Evolutionary conservation across 164 flowering plant species (phyloP).

Genomic region (Aristolochia californica): DNA sequence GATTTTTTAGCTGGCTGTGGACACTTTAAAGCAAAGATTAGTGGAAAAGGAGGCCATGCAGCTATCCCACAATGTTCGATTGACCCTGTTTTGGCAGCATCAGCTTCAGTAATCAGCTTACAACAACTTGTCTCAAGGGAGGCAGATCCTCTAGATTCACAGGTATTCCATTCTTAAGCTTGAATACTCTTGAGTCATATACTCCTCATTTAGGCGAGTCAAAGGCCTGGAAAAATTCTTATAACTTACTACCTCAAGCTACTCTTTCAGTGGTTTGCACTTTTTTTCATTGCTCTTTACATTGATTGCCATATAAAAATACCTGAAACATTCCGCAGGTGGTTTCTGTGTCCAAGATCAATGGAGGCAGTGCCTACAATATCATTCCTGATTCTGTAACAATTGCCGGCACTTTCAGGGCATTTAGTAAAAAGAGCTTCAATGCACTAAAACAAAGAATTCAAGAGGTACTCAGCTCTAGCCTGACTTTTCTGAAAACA

Average conservation of each 20-base stretch:
- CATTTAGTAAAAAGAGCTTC: slow-evolving; percentile 38
- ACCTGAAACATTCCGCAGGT: slow-evolving; percentile 28
- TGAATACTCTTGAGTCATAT: too few species aligned
- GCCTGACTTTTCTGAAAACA: background rate
- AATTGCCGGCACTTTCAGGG: slow-evolving; percentile 55
- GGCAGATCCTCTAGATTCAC: slow-evolving; percentile 54
- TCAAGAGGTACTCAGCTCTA: slow-evolving; percentile 31
- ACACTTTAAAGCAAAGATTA: slow-evolving; percentile 42
- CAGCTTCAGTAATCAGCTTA: slow-evolving; percentile 42
- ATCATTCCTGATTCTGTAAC: slow-evolving; percentile 46
- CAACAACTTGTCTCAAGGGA: slow-evolving; percentile 62
- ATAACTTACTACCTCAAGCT: background rate
- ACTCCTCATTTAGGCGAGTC: too few species aligned
- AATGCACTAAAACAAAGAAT: slow-evolving; percentile 34
- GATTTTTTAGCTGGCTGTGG: slow-evolving; percentile 60
- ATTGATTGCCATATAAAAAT: background rate
- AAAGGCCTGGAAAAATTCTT: background rate
- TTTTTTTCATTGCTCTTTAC: background rate
- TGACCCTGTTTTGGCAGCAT: slow-evolving; percentile 59
- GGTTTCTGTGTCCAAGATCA: slow-evolving; percentile 40
- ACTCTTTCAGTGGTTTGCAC: background rate
- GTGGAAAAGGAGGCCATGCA: slow-evolving; percentile 66
- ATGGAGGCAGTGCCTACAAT: slow-evolving; percentile 42
- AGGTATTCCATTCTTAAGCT: slow-evolving; percentile 23
- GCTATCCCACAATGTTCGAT: slow-evolving; percentile 43